These are phyloP conservation scores for Ophiostoma perfectum DNA, from an alignment of 2,329 filamentous ascomycete genomes.

Conservation along the genomic window DNA sequence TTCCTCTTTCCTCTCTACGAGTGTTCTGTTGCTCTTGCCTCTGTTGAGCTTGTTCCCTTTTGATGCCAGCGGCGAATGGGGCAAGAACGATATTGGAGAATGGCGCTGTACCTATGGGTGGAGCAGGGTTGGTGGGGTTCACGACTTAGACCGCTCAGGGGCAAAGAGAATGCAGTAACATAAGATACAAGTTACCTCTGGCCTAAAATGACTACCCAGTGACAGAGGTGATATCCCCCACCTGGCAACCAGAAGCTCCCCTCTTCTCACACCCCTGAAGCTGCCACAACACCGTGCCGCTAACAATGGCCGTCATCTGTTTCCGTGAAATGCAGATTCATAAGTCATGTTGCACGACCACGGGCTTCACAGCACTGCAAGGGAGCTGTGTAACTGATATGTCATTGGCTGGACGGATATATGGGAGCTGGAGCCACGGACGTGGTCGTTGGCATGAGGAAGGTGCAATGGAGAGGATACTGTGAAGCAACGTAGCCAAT, in stretches of 20 bases:
- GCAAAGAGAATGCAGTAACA: not conserved
- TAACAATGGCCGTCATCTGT: not conserved
- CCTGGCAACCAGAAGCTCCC: conserved; percentile 19
- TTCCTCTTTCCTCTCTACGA: no score
- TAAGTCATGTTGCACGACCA: not conserved
- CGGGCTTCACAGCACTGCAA: not conserved
- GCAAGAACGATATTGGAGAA: not conserved
- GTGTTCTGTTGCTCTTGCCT: not conserved
- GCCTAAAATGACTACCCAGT: not conserved
- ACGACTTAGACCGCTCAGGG: conserved; percentile 5
- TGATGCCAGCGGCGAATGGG: not conserved
- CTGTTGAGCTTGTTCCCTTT: not conserved
- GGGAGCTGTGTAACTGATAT: not conserved
- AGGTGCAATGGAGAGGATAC: not conserved
- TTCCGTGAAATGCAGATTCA: not conserved
- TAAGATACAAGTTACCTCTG: not conserved
- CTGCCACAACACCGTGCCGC: not conserved
- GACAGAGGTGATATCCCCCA: not conserved
- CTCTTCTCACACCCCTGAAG: not conserved
- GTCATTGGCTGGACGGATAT: not conserved
- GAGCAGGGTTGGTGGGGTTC: not conserved
- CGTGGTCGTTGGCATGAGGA: not conserved
- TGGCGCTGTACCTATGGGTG: conserved; percentile 1
- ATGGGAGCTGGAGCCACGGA: not conserved
- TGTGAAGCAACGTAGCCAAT: not conserved